Evolutionary conservation across 2,329 filamentous ascomycete genomes (phyloP), one percentile per base, ranked within the genome.

Genomic region (Corniculantispora saksenae): DNA sequence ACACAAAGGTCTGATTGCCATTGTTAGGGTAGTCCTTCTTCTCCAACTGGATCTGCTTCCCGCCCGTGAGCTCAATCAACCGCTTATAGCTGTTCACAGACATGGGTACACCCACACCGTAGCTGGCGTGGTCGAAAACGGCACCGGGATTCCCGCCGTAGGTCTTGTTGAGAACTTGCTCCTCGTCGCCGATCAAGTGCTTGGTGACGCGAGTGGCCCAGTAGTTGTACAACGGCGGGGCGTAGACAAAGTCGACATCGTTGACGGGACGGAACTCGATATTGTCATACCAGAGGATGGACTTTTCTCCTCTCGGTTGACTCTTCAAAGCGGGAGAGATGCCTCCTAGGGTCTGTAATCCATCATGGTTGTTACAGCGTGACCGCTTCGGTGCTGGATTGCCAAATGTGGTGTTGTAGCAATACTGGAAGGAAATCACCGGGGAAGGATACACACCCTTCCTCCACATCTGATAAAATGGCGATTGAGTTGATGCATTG

Each of bases 221-320:
- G 67, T 70, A 70, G 65, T 70, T 70, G 61, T 64, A 65, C n/a
- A 70, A 7, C 29, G 62, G 53, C 1, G 68, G 68, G 40, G 63
- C 54, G 48, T 70, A 70, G 21, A 63, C 43, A 61, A 69, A 70
- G 56, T 58, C 63, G 48, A 69, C 47, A 5, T 62, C 48, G 68
- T 70, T 70, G 60, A 70, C 66, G 47, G 67, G 67, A 21, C 65
- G 66, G 61, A 63, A 70, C 21, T 65, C 21, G 40, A 64, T 47
- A 32, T 67, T 66, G 17, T 72, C 70, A 29, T 72, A 67, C 72
- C 75, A 77, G 68, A 75, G 77, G 25, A 63, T 66, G 60, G 68
- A 70, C 10, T 72, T 71, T 61, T 74, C 72, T 23, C 48, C 48
- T 4, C 51, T 8, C 4, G 23, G 21, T 7, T 54, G n/a, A 10